Evolutionary conservation across 2,329 filamentous ascomycete genomes (phyloP), one percentile per base, ranked within the genome.

Genomic region (Talaromyces islandicus): DNA sequence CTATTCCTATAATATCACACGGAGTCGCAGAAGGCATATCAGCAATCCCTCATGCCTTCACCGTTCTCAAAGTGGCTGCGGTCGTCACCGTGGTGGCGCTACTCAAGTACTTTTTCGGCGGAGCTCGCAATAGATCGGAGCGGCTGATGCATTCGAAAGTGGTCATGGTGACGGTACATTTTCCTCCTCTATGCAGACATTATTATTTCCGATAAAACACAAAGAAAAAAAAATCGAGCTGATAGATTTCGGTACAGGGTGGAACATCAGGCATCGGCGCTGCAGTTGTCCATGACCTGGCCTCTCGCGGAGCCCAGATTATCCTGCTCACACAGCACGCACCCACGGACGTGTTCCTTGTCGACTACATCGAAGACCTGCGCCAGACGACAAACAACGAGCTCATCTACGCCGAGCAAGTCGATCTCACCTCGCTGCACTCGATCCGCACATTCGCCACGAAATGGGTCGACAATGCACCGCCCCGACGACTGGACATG

Each of bases 391-490:
- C 91, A 7, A 83, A 85, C 32, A 97, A 97, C 76, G 82, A 92
- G 61, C 82, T 99, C 70, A 91, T 99, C 67, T 97, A 96, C 69
- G 92, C 94, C 62, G 94, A 99, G 75, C 90, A 96, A 76, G 91
- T 96, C 67, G 92, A 99, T 71, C 84, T 99, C 29, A 79, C 88
- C 12, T 93, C 89, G 17, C 80, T 99, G n/a, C 86, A 96, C 73
- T 95, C 90, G 73, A 88, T 99, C 67, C 89, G 94, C 43, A 83
- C 88, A 64, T 99, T 99, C 73, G 94, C 94, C 12, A 99, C 94
- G 0, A 93, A 91, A 78, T 99, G 95, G 93, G 91, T 99, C 65
- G 93, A 99, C 74, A 97, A 97, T 73, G 85, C 90, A 24, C 93
- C 94, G 2, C 91, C 92, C 9, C 83, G 95, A 60, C 83, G 95